Base-by-base conservation (phyloP, 495 filamentous ascomycete species). In the Penicillium canariense region DNA sequence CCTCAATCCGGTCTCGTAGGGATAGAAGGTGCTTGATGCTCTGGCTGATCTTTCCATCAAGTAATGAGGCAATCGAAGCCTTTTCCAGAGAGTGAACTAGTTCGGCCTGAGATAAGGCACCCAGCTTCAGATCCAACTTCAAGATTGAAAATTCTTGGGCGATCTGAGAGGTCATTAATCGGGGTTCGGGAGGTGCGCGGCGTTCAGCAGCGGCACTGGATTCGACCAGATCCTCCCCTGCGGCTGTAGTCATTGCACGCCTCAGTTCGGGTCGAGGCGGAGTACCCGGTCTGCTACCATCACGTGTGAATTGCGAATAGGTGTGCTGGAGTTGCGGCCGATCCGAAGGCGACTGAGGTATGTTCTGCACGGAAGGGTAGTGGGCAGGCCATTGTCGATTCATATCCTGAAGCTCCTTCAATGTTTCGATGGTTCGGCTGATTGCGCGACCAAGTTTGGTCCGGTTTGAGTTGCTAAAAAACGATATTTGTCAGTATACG, bases 61-160 rank as follows among this genome's bases (percentile, higher is more conserved):
- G 73, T 38, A 98, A 69, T 11, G 91, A 85, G 7, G 94, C 94
- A 57, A 98, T 84, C 4, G 94, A 94, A 5, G 77, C 71, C 72
- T 96, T 97, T 66, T 97, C 92, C 60, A 97, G 69, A n/a, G 94
- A 97, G 71, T 97, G 95, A 15, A 97, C 93, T 20, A 97, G 80
- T 58, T 97, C 94, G 0, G 89, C 80, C 66, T 96, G 94, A 20
- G 89, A 87, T 35, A 96, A 62, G 10, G 86, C 79, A 15, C 91
- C 92, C 32, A 98, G 79, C 67, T 97, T 97, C 62, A 97, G 68
- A 66, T 98, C 92, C 54, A 98, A 71, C 71, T 97, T 98, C 50
- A 98, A 72, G 34, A 98, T 86, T 0, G 91, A 96, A 60, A 97
- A 98, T 55, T 98, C 89, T 48, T 96, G 90, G 4, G 92, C 90